A percentile compares a stretch with the other conserved stretches of the same genome.
phyloP scores from a whole-genome alignment of 1,139 yeast genomes.

The Scheffersomyces illinoinensis region DNA sequence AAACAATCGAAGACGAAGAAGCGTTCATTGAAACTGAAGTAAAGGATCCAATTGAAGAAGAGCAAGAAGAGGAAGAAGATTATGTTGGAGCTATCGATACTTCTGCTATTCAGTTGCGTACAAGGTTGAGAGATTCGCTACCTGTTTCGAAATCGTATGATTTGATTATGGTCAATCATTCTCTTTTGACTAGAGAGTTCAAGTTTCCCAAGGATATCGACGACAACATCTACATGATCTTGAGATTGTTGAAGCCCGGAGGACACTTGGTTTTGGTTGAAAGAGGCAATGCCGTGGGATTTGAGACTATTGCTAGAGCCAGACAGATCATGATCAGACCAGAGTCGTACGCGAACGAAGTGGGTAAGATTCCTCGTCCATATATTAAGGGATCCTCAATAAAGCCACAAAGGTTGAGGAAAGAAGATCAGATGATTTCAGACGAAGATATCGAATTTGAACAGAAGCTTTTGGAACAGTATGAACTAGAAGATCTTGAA shows the following conservation, averaged over 20 bases:
- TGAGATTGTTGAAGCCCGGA: slow-evolving; percentile 65
- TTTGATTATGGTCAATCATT: slow-evolving; percentile 82
- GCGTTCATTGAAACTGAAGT: slow-evolving; percentile 1
- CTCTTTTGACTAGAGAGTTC: slow-evolving; percentile 60
- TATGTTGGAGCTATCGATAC: slow-evolving; percentile 63
- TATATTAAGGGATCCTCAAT: slow-evolving; percentile 55
- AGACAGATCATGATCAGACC: slow-evolving; percentile 88
- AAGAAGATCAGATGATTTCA: slow-evolving; percentile 37
- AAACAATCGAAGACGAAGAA: slow-evolving; percentile 12
- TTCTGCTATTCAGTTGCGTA: slow-evolving; percentile 50
- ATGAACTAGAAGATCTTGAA: slow-evolving; percentile 16
- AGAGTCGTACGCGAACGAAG: slow-evolving; percentile 56
- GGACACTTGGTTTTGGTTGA: slow-evolving; percentile 82
- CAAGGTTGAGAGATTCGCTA: slow-evolving; percentile 52
- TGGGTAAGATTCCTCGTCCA: slow-evolving; percentile 71
- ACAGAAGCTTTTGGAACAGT: slow-evolving; percentile 27
- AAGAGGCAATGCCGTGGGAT: slow-evolving; percentile 88
- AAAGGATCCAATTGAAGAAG: slow-evolving; percentile 7
- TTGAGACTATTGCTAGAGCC: slow-evolving; percentile 86
- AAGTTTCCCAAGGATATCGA: slow-evolving; percentile 76
- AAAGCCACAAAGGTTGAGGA: slow-evolving; percentile 41
- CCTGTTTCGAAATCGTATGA: slow-evolving; percentile 63
- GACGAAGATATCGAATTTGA: slow-evolving; percentile 37
- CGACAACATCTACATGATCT: slow-evolving; percentile 58
- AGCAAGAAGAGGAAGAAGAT: slow-evolving; percentile 21